phyloP scores from a whole-genome alignment of 2,329 filamentous ascomycete genomes.

The Fusarium pseudograminearum region DNA sequence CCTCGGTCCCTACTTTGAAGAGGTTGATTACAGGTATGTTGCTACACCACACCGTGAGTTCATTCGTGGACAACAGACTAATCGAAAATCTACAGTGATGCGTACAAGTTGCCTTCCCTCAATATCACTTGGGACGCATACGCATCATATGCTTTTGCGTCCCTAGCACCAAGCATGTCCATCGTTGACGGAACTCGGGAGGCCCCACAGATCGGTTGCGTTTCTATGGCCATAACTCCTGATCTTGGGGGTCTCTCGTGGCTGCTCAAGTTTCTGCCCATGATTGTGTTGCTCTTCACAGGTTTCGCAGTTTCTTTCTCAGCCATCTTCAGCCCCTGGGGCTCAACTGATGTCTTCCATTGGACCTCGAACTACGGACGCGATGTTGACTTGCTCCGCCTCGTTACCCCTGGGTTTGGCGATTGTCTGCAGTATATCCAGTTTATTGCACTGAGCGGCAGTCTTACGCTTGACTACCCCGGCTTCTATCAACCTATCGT shows the following conservation, averaged over 20 bases:
- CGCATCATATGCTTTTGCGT: conserved; percentile 88
- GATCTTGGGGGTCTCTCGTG: conserved; percentile 78
- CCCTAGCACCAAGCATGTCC: conserved; percentile 78
- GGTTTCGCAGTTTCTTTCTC: conserved; percentile 86
- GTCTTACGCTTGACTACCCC: conserved; percentile 87
- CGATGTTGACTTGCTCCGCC: conserved; percentile 88
- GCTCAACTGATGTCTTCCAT: conserved; percentile 87
- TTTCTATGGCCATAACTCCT: conserved; percentile 86
- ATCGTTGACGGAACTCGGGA: conserved; percentile 79
- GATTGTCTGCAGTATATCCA: conserved; percentile 98
- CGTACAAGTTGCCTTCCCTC: conserved; percentile 74
- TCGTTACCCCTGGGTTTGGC: conserved; percentile 95
- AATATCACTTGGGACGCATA: conserved; percentile 78
- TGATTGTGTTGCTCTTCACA: conserved; percentile 81
- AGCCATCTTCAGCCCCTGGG: conserved; percentile 93
- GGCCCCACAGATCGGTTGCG: conserved; percentile 77
- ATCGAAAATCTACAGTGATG: conserved; percentile 44
- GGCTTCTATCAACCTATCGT: conserved; percentile 94
- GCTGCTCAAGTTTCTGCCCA: conserved; percentile 80
- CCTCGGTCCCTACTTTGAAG: conserved; percentile 76
- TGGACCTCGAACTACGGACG: conserved; percentile 99
- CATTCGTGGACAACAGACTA: conserved; percentile 2
- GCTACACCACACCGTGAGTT: neutral
- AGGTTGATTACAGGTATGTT: conserved; percentile 53
- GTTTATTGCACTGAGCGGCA: conserved; percentile 89